phyloP scores from a whole-genome alignment of 192 early-diverging fungal species.

The Umbelopsis vinacea region DNA sequence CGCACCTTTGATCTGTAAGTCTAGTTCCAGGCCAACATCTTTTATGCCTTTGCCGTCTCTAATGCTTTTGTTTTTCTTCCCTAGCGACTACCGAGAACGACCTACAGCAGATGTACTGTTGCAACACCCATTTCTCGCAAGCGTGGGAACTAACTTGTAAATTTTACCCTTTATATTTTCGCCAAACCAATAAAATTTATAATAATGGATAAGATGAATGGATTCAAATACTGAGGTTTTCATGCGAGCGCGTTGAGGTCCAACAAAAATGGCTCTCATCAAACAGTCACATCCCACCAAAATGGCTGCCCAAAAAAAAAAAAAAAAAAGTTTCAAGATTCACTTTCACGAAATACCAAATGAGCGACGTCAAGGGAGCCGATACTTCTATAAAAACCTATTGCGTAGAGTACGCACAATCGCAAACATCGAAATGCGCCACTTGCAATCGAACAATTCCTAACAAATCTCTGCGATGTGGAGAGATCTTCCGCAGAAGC shows the following conservation, averaged over 20 bases:
- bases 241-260: too few species aligned
- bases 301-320: background rate
- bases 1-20: constrained; percentile 75
- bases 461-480: constrained; percentile 50
- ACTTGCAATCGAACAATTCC: constrained; percentile 52
- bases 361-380: background rate
- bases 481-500: constrained; percentile 44
- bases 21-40: background rate
- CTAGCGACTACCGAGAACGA: constrained; percentile 73
- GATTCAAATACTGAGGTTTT: too few species aligned
- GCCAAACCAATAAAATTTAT: background rate
- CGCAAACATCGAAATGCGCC: constrained; percentile 46
- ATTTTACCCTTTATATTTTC: background rate
- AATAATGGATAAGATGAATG: background rate
- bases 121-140: constrained; percentile 69
- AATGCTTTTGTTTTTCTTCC: background rate
- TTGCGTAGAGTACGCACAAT: constrained; percentile 51
- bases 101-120: constrained; percentile 80
- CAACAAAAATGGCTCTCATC: background rate
- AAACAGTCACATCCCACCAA: background rate
- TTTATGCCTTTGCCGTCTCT: background rate
- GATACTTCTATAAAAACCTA: constrained; percentile 42
- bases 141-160: constrained; percentile 5
- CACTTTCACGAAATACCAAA: background rate
- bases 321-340: constrained; percentile 3